Percentiles rank a stretch among this genome's conserved stretches.
phyloP scores from a whole-genome alignment of 2,329 filamentous ascomycete species.

The Colletotrichum siamense region DNA sequence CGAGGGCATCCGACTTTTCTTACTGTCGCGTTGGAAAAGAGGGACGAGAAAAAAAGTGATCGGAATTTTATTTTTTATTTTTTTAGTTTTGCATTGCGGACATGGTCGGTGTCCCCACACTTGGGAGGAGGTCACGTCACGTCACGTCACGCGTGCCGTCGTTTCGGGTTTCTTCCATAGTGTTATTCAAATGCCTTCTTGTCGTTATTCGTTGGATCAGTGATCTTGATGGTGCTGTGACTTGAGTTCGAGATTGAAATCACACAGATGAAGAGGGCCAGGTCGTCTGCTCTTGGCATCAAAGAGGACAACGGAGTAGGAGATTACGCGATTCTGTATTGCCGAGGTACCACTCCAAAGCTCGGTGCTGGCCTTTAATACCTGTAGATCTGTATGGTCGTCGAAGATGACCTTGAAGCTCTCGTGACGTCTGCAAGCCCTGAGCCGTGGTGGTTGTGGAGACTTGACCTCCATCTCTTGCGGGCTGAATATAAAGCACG shows the following conservation, averaged over 20 bases:
- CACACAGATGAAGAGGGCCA: neutral
- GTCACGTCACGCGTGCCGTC: neutral
- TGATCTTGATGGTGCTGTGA: neutral
- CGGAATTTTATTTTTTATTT: neutral
- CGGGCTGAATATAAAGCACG: fast-evolving
- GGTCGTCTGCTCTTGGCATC: fast-evolving
- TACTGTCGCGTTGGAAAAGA: conserved; percentile 1
- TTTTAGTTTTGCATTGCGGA: neutral
- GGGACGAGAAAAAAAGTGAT: neutral
- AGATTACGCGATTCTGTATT: neutral
- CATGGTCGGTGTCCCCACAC: too few species aligned
- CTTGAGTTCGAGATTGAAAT: neutral
- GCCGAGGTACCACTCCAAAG: neutral
- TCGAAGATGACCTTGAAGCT: too few species aligned
- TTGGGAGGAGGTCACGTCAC: neutral
- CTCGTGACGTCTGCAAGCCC: too few species aligned
- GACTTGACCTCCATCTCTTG: too few species aligned
- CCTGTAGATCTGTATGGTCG: neutral
- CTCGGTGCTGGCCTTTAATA: neutral
- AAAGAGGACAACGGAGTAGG: neutral
- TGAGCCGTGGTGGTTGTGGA: too few species aligned
- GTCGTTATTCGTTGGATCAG: neutral
- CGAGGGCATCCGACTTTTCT: conserved; percentile 7
- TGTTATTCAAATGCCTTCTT: neutral
- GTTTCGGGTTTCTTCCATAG: neutral